These are phyloP conservation scores for Aspergillus biplanus DNA, from an alignment of 495 filamentous ascomycete species.

Conservation along the genomic window DNA sequence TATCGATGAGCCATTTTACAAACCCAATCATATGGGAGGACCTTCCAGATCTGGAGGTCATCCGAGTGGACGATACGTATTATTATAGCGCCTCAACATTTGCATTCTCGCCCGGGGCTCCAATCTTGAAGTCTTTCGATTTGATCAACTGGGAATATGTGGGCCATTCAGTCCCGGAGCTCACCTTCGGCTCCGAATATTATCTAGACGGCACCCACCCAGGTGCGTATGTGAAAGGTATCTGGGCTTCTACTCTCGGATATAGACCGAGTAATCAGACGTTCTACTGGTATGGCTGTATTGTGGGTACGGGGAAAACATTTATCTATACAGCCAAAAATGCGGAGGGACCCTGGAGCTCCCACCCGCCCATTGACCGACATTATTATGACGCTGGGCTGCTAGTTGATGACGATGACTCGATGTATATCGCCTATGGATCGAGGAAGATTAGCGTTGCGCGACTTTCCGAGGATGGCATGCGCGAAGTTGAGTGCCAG, in stretches of 20 bases:
- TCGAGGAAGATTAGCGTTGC: slow-evolving; percentile 51
- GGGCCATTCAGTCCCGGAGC: slow-evolving; percentile 55
- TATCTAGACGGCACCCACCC: slow-evolving; percentile 40
- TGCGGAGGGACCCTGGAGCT: slow-evolving; percentile 45
- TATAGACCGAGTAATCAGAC: slow-evolving; percentile 48
- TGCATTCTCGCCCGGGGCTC: slow-evolving; percentile 62
- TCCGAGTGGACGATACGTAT: slow-evolving; percentile 48
- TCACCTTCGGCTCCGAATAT: slow-evolving; percentile 53
- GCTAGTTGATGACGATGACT: slow-evolving; percentile 57
- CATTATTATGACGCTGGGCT: slow-evolving; percentile 65
- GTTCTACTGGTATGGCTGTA: slow-evolving; percentile 63
- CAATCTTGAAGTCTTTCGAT: slow-evolving; percentile 58
- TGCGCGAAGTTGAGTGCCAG: slow-evolving; percentile 45
- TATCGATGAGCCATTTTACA: slow-evolving; percentile 14
- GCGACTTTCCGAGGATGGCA: slow-evolving; percentile 50
- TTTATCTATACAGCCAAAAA: slow-evolving; percentile 54
- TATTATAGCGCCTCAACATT: slow-evolving; percentile 62
- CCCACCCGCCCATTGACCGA: slow-evolving; percentile 33
- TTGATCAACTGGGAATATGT: slow-evolving; percentile 61
- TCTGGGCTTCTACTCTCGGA: slow-evolving; percentile 58
- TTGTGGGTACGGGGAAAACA: slow-evolving; percentile 43
- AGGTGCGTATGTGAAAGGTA: slow-evolving; percentile 54
- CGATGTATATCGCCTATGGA: slow-evolving; percentile 61
- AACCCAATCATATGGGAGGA: slow-evolving; percentile 54
- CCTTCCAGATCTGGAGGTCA: slow-evolving; percentile 48